phyloP scores from a whole-genome alignment of 495 filamentous ascomycete species.

The Corynascus novoguineensis region DNA sequence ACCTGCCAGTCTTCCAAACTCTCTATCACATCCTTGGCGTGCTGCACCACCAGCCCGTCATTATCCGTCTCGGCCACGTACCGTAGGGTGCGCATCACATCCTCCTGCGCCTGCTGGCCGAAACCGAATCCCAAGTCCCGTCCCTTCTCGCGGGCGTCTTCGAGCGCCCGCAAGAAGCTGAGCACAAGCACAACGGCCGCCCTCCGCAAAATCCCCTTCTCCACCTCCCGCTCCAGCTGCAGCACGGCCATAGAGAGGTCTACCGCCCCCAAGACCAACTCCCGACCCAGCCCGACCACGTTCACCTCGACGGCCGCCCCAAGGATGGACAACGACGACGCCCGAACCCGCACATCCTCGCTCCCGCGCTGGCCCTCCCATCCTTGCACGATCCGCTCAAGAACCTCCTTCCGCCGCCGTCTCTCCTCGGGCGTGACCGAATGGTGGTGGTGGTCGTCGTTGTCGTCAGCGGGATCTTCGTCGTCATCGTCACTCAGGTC shows the following conservation, averaged over 20 bases:
- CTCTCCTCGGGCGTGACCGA: constrained; percentile 42
- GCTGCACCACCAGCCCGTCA: constrained; percentile 67
- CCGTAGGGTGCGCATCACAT: constrained; percentile 56
- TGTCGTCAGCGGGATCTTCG: too few species aligned
- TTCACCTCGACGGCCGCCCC: constrained; percentile 62
- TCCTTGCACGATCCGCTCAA: constrained; percentile 61
- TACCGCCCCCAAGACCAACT: constrained; percentile 51
- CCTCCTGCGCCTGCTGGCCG: constrained; percentile 53
- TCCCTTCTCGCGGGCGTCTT: constrained; percentile 49
- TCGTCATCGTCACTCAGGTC: constrained; percentile 34
- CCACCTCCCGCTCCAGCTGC: constrained; percentile 55
- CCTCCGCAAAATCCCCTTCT: constrained; percentile 66
- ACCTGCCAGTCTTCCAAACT: constrained; percentile 66
- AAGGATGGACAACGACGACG: constrained; percentile 73
- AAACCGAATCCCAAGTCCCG: constrained; percentile 56
- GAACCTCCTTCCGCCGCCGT: constrained; percentile 47
- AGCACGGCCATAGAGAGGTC: constrained; percentile 64
- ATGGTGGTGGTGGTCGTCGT: too few species aligned
- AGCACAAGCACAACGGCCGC: constrained; percentile 66
- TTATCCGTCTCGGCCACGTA: constrained; percentile 64
- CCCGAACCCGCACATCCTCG: constrained; percentile 72
- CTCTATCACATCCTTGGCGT: constrained; percentile 65
- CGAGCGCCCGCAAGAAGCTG: constrained; percentile 60
- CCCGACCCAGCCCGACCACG: constrained; percentile 53
- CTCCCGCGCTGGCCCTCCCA: constrained; percentile 65